phyloP scores from a whole-genome alignment of 768 basidiomycete genomes.

The Candolleomyces eurysporus region DNA sequence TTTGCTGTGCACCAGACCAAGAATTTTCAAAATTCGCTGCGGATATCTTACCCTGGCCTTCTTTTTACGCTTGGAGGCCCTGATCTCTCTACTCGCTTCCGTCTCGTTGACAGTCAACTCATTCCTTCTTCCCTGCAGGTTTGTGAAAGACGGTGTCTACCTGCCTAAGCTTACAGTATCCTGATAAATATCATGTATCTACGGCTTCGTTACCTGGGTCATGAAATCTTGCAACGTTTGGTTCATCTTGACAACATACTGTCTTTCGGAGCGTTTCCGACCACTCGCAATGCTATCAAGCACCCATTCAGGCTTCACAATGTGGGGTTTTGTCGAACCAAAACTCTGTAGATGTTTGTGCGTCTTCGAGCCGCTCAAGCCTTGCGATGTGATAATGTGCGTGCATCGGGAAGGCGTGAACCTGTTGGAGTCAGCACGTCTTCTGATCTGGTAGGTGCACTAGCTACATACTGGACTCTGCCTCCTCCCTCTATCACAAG shows the following conservation, averaged over 20 bases:
- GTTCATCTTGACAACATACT: conserved; percentile 50
- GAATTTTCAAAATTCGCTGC: conserved; percentile 36
- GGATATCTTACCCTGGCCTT: conserved; percentile 44
- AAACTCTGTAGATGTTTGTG: conserved; percentile 59
- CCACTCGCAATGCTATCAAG: conserved; percentile 63
- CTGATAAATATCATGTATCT: neutral
- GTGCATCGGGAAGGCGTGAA: conserved; percentile 61
- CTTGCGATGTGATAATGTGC: conserved; percentile 75
- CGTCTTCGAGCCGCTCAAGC: conserved; percentile 69
- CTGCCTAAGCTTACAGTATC: neutral
- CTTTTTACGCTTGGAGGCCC: conserved; percentile 53
- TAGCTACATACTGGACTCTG: conserved; percentile 48
- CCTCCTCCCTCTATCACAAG: conserved; percentile 69
- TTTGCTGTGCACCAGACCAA: conserved; percentile 64
- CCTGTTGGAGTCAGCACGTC: conserved; percentile 31
- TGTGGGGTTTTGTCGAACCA: conserved; percentile 45
- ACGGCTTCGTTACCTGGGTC: conserved; percentile 5
- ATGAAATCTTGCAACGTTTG: conserved; percentile 26
- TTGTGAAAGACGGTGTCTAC: neutral
- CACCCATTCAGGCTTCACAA: conserved; percentile 79
- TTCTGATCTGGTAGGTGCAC: neutral
- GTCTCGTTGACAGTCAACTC: neutral
- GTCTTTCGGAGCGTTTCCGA: conserved; percentile 57
- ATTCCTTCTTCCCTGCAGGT: neutral
- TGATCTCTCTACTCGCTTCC: conserved; percentile 29